Evolutionary conservation across 1,139 yeast genomes (phyloP).

Genomic region (Hyphopichia fennica): DNA sequence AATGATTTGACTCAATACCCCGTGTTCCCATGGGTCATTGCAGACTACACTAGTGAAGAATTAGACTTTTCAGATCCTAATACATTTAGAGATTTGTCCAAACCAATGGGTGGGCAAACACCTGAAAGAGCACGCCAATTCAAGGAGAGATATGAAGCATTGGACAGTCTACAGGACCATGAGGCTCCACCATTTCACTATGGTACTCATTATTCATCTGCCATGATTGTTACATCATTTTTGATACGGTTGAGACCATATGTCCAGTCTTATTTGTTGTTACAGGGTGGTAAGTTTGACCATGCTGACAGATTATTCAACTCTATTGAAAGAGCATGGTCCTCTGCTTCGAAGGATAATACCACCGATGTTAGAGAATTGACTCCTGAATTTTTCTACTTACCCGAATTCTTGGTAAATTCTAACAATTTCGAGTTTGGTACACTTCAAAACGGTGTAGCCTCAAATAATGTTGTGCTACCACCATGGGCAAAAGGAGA

Average conservation of each 20-base stretch:
- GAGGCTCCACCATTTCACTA: slow-evolving; percentile 80
- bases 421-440: slow-evolving; percentile 70
- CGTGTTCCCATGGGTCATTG: slow-evolving; percentile 85
- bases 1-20: slow-evolving; percentile 89
- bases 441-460: slow-evolving; percentile 57
- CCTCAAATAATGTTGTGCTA: slow-evolving; percentile 58
- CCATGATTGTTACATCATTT: slow-evolving; percentile 85
- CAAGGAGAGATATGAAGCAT: slow-evolving; percentile 66
- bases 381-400: slow-evolving; percentile 78
- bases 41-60: slow-evolving; percentile 69
- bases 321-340: slow-evolving; percentile 75
- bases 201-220: slow-evolving; percentile 90
- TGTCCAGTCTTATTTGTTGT: slow-evolving; percentile 69
- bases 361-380: slow-evolving; percentile 86
- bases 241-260: slow-evolving; percentile 75
- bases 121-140: slow-evolving; percentile 59
- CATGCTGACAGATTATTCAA: slow-evolving; percentile 81
- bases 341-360: slow-evolving; percentile 71
- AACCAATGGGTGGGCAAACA: slow-evolving; percentile 90
- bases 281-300: slow-evolving; percentile 87
- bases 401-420: slow-evolving; percentile 74
- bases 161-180: slow-evolving; percentile 50
- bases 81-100: slow-evolving; percentile 69
- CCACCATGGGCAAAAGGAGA: slow-evolving; percentile 86
- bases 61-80: slow-evolving; percentile 61